phyloP scores from a whole-genome alignment of 139 green algal species.

The Marvania coccoides region DNA sequence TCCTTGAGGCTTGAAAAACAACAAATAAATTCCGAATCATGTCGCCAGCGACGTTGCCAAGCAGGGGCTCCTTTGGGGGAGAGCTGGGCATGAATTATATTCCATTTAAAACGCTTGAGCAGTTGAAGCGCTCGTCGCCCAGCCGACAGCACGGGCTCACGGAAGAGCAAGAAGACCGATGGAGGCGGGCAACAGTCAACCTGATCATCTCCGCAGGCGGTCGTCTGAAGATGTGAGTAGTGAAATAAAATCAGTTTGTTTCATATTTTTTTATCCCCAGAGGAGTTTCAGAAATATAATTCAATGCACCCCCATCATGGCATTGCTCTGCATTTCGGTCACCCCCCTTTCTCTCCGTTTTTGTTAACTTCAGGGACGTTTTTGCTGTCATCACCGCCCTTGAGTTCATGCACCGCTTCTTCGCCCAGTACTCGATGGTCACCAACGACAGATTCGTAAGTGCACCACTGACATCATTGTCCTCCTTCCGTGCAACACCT shows the following conservation, averaged over 20 bases:
- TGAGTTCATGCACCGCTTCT: slow-evolving; percentile 64
- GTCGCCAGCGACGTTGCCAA: too few relatives aligned
- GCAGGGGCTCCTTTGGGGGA: too few relatives aligned
- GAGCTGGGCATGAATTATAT: not conserved
- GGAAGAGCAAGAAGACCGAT: not conserved
- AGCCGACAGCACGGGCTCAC: slow-evolving; percentile 18
- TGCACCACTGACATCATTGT: not conserved
- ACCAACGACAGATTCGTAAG: slow-evolving; percentile 58
- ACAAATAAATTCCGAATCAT: too few relatives aligned
- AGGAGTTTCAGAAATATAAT: not conserved
- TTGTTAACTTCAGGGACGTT: slow-evolving; percentile 25
- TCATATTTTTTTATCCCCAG: not conserved
- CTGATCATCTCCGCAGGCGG: slow-evolving; percentile 11
- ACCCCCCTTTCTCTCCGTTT: not conserved
- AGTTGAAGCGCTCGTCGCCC: slow-evolving; percentile 2
- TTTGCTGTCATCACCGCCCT: slow-evolving; percentile 34
- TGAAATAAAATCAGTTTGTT: not conserved
- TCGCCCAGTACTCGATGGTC: slow-evolving; percentile 47
- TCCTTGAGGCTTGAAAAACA: too few relatives aligned
- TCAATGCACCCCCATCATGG: not conserved
- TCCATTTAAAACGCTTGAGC: not conserved
- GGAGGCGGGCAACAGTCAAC: slow-evolving; percentile 13
- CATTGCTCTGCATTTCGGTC: not conserved
- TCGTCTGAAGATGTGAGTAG: slow-evolving; percentile 22
- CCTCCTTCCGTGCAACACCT: not conserved